Percentiles rank a stretch among this genome's conserved stretches.
Conservation (phyloP, 306 rosid species). For the Trichosanthes truncata region DNA sequence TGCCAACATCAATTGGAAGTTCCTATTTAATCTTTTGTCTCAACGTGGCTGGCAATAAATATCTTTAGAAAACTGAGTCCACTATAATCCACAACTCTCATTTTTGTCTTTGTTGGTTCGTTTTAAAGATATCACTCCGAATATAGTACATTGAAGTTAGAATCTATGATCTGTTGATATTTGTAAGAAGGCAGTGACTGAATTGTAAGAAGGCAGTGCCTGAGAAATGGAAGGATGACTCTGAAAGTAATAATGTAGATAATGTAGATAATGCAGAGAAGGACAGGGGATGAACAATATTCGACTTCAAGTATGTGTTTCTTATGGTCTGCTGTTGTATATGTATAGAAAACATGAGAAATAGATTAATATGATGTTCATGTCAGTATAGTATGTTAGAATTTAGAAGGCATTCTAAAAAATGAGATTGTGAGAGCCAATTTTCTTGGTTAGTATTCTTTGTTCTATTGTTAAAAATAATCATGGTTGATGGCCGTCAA, state of each 20-base stretch:
- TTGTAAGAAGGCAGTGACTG: neutral
- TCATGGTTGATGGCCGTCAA: neutral
- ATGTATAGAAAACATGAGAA: neutral
- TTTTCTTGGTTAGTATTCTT: neutral
- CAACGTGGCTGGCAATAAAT: neutral
- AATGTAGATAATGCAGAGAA: no score
- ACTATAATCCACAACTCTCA: neutral
- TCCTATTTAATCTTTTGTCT: neutral
- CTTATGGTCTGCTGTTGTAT: neutral
- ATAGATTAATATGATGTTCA: neutral
- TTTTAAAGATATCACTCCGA: neutral
- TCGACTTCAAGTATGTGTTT: neutral
- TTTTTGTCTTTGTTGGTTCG: neutral
- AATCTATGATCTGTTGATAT: neutral
- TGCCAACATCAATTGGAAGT: neutral
- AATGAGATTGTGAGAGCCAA: neutral
- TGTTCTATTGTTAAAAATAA: neutral
- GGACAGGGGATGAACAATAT: neutral
- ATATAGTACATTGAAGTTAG: neutral
- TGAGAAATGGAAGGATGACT: neutral
- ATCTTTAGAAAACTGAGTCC: neutral
- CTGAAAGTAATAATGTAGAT: neutral
- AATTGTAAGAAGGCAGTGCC: neutral
- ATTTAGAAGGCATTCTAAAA: neutral
- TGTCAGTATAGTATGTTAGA: neutral